These are phyloP conservation scores for Solanum aculeatissimum DNA, from an alignment of 305 asterid species.

Conservation along the genomic window DNA sequence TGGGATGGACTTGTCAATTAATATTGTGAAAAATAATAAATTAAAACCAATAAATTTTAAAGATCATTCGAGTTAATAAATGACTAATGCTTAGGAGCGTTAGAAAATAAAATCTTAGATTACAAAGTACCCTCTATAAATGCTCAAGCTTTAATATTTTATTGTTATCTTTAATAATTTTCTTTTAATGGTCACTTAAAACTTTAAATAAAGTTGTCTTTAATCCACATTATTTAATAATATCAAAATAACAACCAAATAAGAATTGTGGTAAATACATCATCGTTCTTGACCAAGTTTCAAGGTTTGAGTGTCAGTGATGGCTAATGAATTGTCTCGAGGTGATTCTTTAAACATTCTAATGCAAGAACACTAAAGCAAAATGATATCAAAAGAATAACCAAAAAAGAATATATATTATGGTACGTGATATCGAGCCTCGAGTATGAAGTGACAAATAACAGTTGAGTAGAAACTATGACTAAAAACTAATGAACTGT, in stretches of 20 bases:
- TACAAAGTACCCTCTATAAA: neutral
- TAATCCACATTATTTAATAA: too few relatives aligned
- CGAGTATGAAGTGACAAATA: too few relatives aligned
- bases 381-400: too few relatives aligned
- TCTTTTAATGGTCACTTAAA: neutral
- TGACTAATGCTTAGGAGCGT: neutral
- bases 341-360: neutral
- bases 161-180: neutral
- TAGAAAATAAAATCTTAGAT: neutral
- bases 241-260: neutral
- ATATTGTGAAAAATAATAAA: neutral
- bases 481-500: too few relatives aligned
- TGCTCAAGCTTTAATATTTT: neutral
- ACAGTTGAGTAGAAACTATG: too few relatives aligned
- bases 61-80: neutral
- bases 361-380: neutral
- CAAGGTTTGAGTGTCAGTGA: neutral
- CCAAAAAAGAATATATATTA: too few relatives aligned
- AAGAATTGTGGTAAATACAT: too few relatives aligned
- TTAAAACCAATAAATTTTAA: neutral
- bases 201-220: too few relatives aligned
- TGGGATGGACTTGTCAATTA: neutral
- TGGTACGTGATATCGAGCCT: too few relatives aligned
- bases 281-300: neutral
- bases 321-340: neutral